Conservation (phyloP, 2,329 filamentous ascomycete species). For the Aureobasidium sp. region DNA sequence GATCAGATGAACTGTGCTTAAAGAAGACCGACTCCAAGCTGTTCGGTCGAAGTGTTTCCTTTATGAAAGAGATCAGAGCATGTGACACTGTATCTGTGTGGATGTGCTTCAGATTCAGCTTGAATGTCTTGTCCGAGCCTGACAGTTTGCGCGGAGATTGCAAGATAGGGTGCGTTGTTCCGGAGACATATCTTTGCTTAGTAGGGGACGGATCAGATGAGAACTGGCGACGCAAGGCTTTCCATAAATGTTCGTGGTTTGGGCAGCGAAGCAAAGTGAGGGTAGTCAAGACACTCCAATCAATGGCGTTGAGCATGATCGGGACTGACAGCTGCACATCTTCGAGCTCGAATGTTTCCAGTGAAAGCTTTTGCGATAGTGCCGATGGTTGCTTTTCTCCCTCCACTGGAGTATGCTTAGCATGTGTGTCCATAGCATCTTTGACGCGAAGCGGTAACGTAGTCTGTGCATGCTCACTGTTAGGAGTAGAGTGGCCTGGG, state of each 20-base stretch:
- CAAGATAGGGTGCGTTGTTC: not conserved
- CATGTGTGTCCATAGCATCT: not conserved
- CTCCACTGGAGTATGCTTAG: not conserved
- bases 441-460: not conserved
- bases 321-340: conserved; percentile 63
- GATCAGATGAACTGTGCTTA: conserved; percentile 45
- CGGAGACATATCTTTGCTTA: not conserved
- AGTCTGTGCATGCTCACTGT: not conserved
- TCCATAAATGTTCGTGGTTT: conserved; percentile 68
- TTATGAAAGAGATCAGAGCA: conserved; percentile 63
- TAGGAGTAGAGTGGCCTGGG: not conserved
- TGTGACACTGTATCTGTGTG: conserved; percentile 66
- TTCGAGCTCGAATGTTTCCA: conserved; percentile 69
- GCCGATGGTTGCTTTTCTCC: not conserved
- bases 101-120: conserved; percentile 59
- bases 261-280: conserved; percentile 67
- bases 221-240: conserved; percentile 48
- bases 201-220: not conserved
- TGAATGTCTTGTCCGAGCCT: conserved; percentile 20
- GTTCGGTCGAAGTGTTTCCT: conserved; percentile 68
- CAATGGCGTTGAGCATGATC: conserved; percentile 60
- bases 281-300: conserved; percentile 64
- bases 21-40: conserved; percentile 71
- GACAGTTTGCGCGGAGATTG: not conserved
- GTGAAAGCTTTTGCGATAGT: conserved; percentile 41